Conservation (phyloP, 2,329 filamentous ascomycete species). For the Cryoendolithus antarcticus region DNA sequence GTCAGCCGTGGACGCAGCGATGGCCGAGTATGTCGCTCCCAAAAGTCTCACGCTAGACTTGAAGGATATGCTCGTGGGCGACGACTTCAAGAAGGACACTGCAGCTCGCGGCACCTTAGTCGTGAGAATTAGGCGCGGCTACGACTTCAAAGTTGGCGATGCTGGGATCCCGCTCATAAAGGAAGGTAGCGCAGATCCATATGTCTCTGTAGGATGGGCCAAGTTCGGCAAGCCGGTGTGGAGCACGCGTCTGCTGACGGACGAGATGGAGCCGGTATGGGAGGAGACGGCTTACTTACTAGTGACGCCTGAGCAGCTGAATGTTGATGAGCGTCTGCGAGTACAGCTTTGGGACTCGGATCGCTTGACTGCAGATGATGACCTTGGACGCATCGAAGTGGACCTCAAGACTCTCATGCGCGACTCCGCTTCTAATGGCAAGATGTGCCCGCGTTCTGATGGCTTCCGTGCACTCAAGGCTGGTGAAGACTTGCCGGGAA, state of each 20-base stretch:
- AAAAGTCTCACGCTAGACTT: constrained; percentile 63
- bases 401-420: constrained; percentile 54
- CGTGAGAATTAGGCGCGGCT: constrained; percentile 53
- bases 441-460: constrained; percentile 51
- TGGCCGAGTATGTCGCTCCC: constrained; percentile 64
- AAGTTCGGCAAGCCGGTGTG: constrained; percentile 62
- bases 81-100: constrained; percentile 70
- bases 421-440: constrained; percentile 45
- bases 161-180: constrained; percentile 47
- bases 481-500: constrained; percentile 57
- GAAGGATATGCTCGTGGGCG: constrained; percentile 65
- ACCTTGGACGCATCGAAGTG: constrained; percentile 60
- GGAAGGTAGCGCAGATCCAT: constrained; percentile 53
- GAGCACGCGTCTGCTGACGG: constrained; percentile 52
- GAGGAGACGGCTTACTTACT: constrained; percentile 58
- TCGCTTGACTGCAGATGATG: constrained; percentile 58
- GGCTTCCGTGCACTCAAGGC: constrained; percentile 53
- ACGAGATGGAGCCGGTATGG: constrained; percentile 58
- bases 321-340: constrained; percentile 57
- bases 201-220: constrained; percentile 62
- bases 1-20: constrained; percentile 58
- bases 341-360: constrained; percentile 68
- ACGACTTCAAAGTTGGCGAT: constrained; percentile 61
- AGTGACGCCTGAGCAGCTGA: constrained; percentile 58
- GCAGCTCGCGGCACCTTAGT: constrained; percentile 51